Evolutionary conservation across 305 asterid genomes (phyloP).

Genomic region (Fraxinus sp.): DNA sequence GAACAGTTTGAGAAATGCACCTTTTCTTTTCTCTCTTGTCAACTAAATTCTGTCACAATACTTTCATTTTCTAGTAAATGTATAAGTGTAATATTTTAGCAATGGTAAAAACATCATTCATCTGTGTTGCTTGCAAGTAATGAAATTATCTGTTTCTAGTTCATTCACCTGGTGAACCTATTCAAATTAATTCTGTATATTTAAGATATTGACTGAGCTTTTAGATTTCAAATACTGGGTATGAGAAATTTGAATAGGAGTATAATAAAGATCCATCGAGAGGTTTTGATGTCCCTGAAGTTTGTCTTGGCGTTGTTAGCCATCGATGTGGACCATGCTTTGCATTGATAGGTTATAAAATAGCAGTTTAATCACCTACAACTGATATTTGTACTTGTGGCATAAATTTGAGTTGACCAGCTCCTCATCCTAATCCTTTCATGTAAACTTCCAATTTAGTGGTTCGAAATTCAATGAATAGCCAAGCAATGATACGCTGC

Average conservation of each 20-base stretch:
- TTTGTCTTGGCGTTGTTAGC: not conserved
- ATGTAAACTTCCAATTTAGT: not conserved
- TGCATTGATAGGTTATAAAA: not conserved
- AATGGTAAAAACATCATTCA: not conserved
- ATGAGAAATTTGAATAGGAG: not conserved
- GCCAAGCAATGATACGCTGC: conserved; percentile 17
- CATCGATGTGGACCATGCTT: not conserved
- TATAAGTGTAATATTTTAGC: not conserved
- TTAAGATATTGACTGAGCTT: not conserved
- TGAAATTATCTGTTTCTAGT: not conserved
- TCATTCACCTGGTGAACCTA: not conserved
- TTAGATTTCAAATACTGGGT: not conserved
- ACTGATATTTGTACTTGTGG: not conserved
- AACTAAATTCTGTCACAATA: not conserved
- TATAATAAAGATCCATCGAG: not conserved
- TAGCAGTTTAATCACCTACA: not conserved
- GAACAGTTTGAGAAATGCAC: not conserved
- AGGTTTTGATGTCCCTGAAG: not conserved
- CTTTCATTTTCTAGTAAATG: not conserved
- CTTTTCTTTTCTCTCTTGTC: not conserved
- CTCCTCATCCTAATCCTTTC: not conserved
- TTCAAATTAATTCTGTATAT: not conserved
- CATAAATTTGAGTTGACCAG: not conserved
- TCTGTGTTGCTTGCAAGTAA: not conserved
- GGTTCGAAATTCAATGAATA: conserved; percentile 2